Evolutionary conservation across 2,329 filamentous ascomycete genomes (phyloP), one percentile per base, ranked within the genome.

Genomic region (Hyphodiscus sp.): DNA sequence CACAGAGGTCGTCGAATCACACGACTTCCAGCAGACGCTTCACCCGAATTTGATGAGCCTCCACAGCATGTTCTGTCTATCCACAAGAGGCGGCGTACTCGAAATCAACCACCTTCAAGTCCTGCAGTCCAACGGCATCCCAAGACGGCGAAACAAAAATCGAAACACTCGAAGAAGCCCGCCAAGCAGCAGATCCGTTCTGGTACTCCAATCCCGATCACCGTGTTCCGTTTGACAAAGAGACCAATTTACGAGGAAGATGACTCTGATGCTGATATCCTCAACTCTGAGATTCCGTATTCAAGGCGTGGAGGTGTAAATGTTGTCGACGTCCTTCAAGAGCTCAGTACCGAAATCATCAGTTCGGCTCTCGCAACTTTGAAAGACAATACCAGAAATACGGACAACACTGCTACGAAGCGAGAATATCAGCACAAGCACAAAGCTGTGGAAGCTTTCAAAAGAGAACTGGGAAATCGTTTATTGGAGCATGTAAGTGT

Each of bases 291-390:
- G 4, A 79, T 83, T 1, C 78, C 80, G 0, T 80, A 78, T 56
- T 70, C 74, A 0, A 78, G 76, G 46, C 60, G 59, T 74, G 76
- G 71, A 20, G 79, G 80, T 45, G 81, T 85, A 59, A 86, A 81
- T 47, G 74, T 79, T 0, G 72, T 86, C 2, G 83, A 86, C 59
- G 82, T 86, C 1, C 71, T 86, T 41, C 73, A 77, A 6, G 77
- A 83, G 58, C 73, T 85, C 15, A 85, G 80, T 63, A 76, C 82
- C 33, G 82, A 86, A 61, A 74, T 84, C 30, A 71, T 84, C 19
- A 73, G 73, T n/a, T 69, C 73, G 2, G 76, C 73, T 15, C 64
- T 84, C 30, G 69, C 70, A 1, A 74, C 74, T 47, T 65, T 83
- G 1, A 69, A 75, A 44, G 73, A 77, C 30, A 69, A 73, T 10